Evolutionary conservation across 2,329 filamentous ascomycete species (phyloP).

Genomic region (Graphilbum ipis-grandicollis): DNA sequence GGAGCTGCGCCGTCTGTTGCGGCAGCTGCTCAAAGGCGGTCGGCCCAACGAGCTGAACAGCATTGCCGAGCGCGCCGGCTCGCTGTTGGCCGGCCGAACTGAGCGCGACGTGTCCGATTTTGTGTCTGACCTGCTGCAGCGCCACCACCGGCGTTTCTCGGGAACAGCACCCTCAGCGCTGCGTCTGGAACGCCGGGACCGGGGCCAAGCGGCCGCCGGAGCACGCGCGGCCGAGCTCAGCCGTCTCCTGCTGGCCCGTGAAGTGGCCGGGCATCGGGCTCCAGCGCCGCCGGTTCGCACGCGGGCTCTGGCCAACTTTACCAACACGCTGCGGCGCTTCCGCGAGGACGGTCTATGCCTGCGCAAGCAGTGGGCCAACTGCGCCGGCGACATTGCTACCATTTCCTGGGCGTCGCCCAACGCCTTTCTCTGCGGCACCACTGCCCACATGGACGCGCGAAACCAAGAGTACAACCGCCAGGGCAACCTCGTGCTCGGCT

Average conservation of each 20-base stretch:
- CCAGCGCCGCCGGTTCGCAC: conserved; percentile 9
- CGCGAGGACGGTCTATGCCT: conserved; percentile 34
- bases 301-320: conserved; percentile 19
- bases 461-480: conserved; percentile 52
- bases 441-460: conserved; percentile 41
- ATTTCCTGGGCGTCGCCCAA: conserved; percentile 36
- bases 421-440: conserved; percentile 44
- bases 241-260: conserved; percentile 28
- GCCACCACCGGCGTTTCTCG: too few relatives aligned
- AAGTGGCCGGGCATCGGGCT: conserved; percentile 26
- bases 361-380: conserved; percentile 38
- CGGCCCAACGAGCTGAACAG: neutral
- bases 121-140: neutral
- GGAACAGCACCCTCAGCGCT: conserved; percentile 9
- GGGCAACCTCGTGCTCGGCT: conserved; percentile 42
- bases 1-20: neutral
- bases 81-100: neutral
- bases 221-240: conserved; percentile 17
- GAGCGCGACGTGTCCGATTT: neutral
- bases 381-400: conserved; percentile 42
- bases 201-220: conserved; percentile 9
- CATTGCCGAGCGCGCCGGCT: neutral
- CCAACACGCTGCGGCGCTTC: conserved; percentile 23
- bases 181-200: conserved; percentile 9
- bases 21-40: neutral